phyloP scores from a whole-genome alignment of 257 asterid genomes.

The Rhazya stricta region DNA sequence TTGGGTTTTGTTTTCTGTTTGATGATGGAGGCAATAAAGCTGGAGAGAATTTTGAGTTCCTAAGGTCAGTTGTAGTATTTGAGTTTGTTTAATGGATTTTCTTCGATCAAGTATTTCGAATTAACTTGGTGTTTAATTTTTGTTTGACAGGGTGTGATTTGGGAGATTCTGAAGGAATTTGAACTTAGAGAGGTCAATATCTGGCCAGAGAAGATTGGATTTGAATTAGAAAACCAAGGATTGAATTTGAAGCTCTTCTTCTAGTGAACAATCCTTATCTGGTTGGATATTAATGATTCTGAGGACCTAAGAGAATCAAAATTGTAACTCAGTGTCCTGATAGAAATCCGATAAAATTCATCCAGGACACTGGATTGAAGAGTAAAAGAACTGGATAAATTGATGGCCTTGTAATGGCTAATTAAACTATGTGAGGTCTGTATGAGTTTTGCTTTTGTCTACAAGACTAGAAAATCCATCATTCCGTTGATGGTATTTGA shows the following conservation, averaged over 20 bases:
- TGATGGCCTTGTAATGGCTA: neutral
- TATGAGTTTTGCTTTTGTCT: neutral
- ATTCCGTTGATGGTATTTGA: neutral
- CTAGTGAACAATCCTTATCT: neutral
- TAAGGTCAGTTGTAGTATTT: neutral
- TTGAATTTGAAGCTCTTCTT: neutral
- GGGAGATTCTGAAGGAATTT: conserved; percentile 6
- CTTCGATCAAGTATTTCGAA: neutral
- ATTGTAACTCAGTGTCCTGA: neutral
- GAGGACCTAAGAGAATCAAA: conserved; percentile 5
- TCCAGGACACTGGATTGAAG: neutral
- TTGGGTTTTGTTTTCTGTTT: neutral
- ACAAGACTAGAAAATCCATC: neutral
- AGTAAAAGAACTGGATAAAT: neutral
- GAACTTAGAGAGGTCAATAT: neutral
- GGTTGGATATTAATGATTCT: neutral
- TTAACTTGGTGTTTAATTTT: conserved; percentile 2
- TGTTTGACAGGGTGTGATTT: neutral
- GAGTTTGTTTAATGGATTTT: neutral
- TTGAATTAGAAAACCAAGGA: neutral
- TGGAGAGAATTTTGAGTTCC: neutral
- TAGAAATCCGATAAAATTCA: neutral
- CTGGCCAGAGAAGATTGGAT: conserved; percentile 9
- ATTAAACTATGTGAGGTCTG: neutral
- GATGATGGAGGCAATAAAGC: neutral